Conservation (phyloP, 1,284 basidiomycete species). For the Dichomitus squalens region DNA sequence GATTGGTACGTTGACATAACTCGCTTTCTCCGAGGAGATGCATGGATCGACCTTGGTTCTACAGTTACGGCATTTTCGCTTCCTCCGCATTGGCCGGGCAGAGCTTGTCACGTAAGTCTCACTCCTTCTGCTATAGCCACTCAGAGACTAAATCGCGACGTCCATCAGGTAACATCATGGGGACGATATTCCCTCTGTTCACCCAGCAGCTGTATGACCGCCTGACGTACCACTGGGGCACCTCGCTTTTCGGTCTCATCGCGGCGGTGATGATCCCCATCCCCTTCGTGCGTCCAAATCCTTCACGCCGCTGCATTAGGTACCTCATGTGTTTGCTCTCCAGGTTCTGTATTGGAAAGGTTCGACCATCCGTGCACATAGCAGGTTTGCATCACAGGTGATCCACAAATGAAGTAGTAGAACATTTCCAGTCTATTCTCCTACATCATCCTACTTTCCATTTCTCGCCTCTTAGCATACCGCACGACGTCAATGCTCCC, state of each 20-base stretch:
- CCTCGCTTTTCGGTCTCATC: conserved; percentile 66
- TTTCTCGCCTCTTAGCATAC: too few relatives aligned
- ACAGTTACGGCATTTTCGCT: conserved; percentile 72
- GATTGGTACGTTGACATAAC: conserved; percentile 54
- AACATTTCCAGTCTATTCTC: background rate
- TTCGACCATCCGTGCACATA: conserved; percentile 58
- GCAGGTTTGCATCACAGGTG: conserved; percentile 52
- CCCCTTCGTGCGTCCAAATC: conserved; percentile 54
- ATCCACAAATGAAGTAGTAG: conserved; percentile 17
- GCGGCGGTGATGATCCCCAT: conserved; percentile 65
- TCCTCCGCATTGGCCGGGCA: conserved; percentile 81
- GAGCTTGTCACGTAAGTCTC: conserved; percentile 61
- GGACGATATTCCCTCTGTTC: conserved; percentile 66
- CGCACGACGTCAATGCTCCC: too few relatives aligned
- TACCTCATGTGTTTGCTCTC: background rate
- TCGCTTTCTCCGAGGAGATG: background rate
- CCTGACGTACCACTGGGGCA: conserved; percentile 72
- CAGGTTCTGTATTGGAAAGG: conserved; percentile 67
- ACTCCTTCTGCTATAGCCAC: background rate
- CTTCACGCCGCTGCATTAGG: too few relatives aligned
- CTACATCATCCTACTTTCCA: background rate
- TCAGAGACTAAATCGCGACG: background rate
- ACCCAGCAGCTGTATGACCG: conserved; percentile 60
- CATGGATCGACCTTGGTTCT: background rate
- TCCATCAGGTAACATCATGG: conserved; percentile 56